phyloP scores from a whole-genome alignment of 2,329 filamentous ascomycete species.

The Aspergillus ustus region DNA sequence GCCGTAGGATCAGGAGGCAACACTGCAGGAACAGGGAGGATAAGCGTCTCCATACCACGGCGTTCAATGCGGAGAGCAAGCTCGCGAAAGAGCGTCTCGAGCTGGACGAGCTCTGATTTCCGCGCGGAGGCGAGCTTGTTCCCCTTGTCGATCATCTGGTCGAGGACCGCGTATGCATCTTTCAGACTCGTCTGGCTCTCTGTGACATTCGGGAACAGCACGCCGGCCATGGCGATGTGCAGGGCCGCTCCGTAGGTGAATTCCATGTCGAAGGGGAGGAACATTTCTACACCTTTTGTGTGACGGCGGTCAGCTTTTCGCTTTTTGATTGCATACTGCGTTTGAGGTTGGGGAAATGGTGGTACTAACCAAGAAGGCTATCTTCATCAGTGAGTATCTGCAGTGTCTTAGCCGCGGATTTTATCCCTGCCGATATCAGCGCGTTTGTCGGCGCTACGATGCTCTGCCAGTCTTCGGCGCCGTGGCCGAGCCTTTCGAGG shows the following conservation, averaged over 20 bases:
- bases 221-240: constrained; percentile 43
- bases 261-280: constrained; percentile 46
- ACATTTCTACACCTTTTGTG: constrained; percentile 37
- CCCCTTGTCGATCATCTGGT: constrained; percentile 40
- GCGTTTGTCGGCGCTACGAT: constrained; percentile 42
- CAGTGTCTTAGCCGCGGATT: constrained; percentile 47
- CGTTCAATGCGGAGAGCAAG: constrained; percentile 31
- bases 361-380: constrained; percentile 39
- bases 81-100: constrained; percentile 36
- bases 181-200: constrained; percentile 28
- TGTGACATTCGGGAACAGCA: constrained; percentile 38
- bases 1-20: not conserved
- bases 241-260: constrained; percentile 43
- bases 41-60: constrained; percentile 32
- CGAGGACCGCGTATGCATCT: constrained; percentile 35
- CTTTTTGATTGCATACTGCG: too few relatives aligned
- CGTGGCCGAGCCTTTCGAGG: constrained; percentile 33
- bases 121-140: constrained; percentile 39
- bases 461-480: constrained; percentile 36
- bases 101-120: constrained; percentile 34
- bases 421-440: constrained; percentile 47
- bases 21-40: constrained; percentile 14
- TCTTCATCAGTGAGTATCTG: constrained; percentile 45
- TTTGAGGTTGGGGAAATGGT: not conserved
- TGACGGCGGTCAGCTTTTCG: not conserved